A percentile compares a stretch with the other conserved stretches of the same genome.
Evolutionary conservation across 2,329 filamentous ascomycete species (phyloP).

Genomic region (Aaosphaeria arxii): DNA sequence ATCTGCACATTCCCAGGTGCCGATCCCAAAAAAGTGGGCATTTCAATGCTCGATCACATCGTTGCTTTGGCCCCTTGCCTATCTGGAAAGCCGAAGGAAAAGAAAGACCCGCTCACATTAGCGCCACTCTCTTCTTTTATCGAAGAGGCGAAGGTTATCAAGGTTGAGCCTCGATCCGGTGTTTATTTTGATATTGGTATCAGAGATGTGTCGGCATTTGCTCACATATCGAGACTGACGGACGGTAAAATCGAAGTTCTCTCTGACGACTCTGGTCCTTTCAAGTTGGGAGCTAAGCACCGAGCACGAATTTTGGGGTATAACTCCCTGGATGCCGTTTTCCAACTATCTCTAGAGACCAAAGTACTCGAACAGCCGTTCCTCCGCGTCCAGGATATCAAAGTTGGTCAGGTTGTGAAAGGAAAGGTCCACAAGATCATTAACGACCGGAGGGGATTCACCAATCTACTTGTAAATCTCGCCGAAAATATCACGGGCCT

Average conservation of each 20-base stretch:
- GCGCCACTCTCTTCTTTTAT: slow-evolving; percentile 73
- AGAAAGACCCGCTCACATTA: slow-evolving; percentile 55
- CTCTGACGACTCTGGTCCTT: slow-evolving; percentile 72
- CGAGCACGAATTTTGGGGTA: slow-evolving; percentile 81
- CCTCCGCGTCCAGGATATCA: slow-evolving; percentile 86
- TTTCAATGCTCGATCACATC: slow-evolving; percentile 86
- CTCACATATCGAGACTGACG: slow-evolving; percentile 89
- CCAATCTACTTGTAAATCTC: slow-evolving; percentile 77
- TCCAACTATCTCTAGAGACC: slow-evolving; percentile 79
- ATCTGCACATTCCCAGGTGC: slow-evolving; percentile 82
- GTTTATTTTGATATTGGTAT: slow-evolving; percentile 74
- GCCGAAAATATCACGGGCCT: slow-evolving; percentile 86
- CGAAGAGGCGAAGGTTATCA: slow-evolving; percentile 73
- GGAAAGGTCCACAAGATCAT: slow-evolving; percentile 83
- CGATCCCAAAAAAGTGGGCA: slow-evolving; percentile 77
- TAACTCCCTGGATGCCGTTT: slow-evolving; percentile 81
- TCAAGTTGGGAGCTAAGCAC: slow-evolving; percentile 74
- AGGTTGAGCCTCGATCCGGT: slow-evolving; percentile 76
- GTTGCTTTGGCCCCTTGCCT: slow-evolving; percentile 56
- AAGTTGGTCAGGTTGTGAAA: slow-evolving; percentile 74
- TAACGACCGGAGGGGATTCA: slow-evolving; percentile 72
- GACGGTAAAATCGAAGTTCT: slow-evolving; percentile 86
- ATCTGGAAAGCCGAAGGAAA: slow-evolving; percentile 36
- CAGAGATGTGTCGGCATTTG: slow-evolving; percentile 73
- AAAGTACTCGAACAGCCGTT: slow-evolving; percentile 82